Evolutionary conservation across 2,329 filamentous ascomycete genomes (phyloP).

Genomic region (Neonectria faginata): DNA sequence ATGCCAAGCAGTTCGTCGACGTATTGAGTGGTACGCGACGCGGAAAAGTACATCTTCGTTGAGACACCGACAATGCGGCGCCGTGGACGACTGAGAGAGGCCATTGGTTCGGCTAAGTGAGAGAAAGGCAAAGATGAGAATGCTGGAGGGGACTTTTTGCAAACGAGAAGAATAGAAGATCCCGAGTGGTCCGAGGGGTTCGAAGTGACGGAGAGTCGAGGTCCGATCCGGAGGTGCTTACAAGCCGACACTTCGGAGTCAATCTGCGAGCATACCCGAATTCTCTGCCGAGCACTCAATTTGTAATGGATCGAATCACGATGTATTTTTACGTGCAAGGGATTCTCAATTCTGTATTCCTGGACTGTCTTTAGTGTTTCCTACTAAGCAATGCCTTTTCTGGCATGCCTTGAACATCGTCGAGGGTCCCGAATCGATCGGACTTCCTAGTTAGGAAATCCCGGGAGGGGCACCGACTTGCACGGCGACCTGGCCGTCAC

Average conservation of each 20-base stretch:
- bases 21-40: slow-evolving; percentile 70
- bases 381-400: slow-evolving; percentile 13
- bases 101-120: slow-evolving; percentile 25
- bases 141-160: neutral
- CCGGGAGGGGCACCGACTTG: slow-evolving; percentile 11
- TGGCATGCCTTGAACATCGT: slow-evolving; percentile 11
- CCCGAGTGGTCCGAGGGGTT: neutral
- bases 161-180: neutral
- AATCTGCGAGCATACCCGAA: neutral
- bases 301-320: neutral
- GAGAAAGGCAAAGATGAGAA: neutral
- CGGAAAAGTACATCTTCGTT: slow-evolving; percentile 84
- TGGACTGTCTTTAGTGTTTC: neutral
- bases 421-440: slow-evolving; percentile 6
- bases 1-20: slow-evolving; percentile 61
- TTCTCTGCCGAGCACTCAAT: neutral
- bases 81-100: slow-evolving; percentile 45
- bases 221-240: neutral
- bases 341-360: neutral
- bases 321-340: neutral
- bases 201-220: too few species aligned
- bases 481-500: slow-evolving; percentile 4
- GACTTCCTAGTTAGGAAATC: slow-evolving; percentile 29
- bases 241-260: neutral
- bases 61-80: slow-evolving; percentile 78